A percentile compares a stretch with the other conserved stretches of the same genome.
These are phyloP conservation scores for Fremontodendron californicum DNA, from an alignment of 345 rosid genomes.

Conservation along the genomic window DNA sequence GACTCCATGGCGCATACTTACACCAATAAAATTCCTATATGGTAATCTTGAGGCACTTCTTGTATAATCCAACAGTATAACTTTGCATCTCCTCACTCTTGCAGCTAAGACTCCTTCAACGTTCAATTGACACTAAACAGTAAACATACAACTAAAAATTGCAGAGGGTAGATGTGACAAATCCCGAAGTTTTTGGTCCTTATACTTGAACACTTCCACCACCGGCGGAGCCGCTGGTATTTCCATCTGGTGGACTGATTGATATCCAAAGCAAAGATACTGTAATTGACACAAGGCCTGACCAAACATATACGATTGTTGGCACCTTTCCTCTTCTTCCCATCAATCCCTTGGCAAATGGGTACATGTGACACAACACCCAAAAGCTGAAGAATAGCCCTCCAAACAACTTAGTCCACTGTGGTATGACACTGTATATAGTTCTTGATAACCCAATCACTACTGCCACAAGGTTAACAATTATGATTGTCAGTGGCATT, in stretches of 20 bases:
- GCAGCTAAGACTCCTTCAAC: neutral
- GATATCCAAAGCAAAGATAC: constrained; percentile 23
- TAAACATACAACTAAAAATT: neutral
- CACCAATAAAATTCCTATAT: neutral
- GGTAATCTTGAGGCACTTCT: neutral
- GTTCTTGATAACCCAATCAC: constrained; percentile 72
- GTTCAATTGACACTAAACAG: neutral
- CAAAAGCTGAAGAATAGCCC: constrained; percentile 80
- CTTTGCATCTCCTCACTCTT: neutral
- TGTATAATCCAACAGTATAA: neutral
- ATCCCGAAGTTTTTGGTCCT: neutral
- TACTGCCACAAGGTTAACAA: constrained; percentile 60
- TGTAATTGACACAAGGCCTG: neutral
- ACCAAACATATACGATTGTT: constrained; percentile 4
- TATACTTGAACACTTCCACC: neutral
- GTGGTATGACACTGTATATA: constrained; percentile 75
- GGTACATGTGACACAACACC: constrained; percentile 63
- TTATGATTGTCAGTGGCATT: constrained; percentile 73
- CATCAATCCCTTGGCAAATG: constrained; percentile 2
- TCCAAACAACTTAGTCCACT: constrained; percentile 84
- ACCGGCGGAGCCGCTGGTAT: neutral
- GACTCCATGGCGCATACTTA: neutral
- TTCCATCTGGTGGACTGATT: constrained; percentile 2
- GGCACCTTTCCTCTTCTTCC: constrained; percentile 9
- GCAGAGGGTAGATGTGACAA: neutral